phyloP scores from a whole-genome alignment of 805 yeast genomes.

The Saccharomycopsis guyanensis region DNA sequence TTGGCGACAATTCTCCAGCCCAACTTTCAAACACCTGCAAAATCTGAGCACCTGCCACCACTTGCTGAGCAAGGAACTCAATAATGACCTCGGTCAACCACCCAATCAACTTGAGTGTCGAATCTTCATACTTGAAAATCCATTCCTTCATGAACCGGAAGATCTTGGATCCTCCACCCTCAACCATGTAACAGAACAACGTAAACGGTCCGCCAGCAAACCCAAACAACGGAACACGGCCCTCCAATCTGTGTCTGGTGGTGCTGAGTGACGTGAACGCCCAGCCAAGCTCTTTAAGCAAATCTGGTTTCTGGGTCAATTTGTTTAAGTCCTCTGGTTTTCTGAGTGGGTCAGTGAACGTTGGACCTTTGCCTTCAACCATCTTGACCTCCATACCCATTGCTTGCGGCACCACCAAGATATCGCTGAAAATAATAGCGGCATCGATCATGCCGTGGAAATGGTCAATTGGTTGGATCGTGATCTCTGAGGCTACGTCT shows the following conservation, averaged over 20 bases:
- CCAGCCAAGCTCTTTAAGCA: constrained; percentile 78
- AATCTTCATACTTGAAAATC: constrained; percentile 75
- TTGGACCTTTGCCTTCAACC: constrained; percentile 93
- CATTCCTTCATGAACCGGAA: constrained; percentile 89
- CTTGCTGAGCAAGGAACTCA: constrained; percentile 90
- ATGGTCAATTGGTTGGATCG: constrained; percentile 91
- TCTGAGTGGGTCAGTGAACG: constrained; percentile 82
- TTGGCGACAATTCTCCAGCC: constrained; percentile 95
- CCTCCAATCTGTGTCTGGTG: constrained; percentile 79
- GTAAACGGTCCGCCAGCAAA: constrained; percentile 99
- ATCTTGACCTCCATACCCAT: constrained; percentile 94
- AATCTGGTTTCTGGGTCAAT: constrained; percentile 58
- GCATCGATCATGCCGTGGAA: constrained; percentile 89
- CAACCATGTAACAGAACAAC: constrained; percentile 90
- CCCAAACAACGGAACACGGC: constrained; percentile 90
- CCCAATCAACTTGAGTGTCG: constrained; percentile 62
- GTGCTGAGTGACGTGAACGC: constrained; percentile 88
- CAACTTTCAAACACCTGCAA: constrained; percentile 94
- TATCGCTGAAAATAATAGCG: constrained; percentile 93
- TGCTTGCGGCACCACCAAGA: constrained; percentile 94
- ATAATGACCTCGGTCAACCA: constrained; percentile 80
- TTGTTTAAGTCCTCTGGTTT: constrained; percentile 56
- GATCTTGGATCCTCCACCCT: constrained; percentile 92
- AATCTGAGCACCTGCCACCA: constrained; percentile 97
- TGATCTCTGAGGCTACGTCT: constrained; percentile 86